A percentile compares a stretch with the other conserved stretches of the same genome.
Evolutionary conservation across 163 green algal species (phyloP).

Genomic region (Chlamydomonas reinhardtii): DNA sequence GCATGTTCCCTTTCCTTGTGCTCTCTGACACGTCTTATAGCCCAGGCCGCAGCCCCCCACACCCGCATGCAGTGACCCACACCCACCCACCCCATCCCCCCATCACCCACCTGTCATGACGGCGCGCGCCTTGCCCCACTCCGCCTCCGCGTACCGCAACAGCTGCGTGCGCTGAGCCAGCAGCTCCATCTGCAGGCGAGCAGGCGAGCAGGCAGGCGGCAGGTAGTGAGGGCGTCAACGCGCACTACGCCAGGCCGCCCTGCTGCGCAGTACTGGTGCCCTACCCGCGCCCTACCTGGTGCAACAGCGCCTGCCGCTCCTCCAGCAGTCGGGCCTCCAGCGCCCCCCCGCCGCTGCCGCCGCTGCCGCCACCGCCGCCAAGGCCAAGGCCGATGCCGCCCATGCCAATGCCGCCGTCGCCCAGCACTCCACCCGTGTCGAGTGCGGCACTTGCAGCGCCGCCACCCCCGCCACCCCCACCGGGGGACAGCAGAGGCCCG

Average conservation of each 20-base stretch:
- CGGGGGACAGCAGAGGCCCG: too few species aligned
- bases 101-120: slow-evolving; percentile 21
- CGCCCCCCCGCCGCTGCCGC: neutral
- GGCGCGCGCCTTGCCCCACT: slow-evolving; percentile 29
- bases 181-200: neutral
- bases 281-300: too few species aligned
- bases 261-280: too few species aligned
- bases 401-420: too few species aligned
- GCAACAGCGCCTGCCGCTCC: neutral
- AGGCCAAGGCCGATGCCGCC: too few species aligned
- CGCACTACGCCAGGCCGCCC: too few species aligned
- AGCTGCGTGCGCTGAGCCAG: slow-evolving; percentile 1
- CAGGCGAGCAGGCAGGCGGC: too few species aligned
- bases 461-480: neutral
- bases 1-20: too few species aligned
- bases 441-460: neutral
- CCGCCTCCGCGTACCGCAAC: slow-evolving; percentile 15
- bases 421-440: too few species aligned
- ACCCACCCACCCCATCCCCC: neutral
- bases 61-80: neutral
- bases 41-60: too few species aligned
- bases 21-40: too few species aligned
- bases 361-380: neutral
- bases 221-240: too few species aligned
- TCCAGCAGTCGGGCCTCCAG: slow-evolving; percentile 21